These are phyloP conservation scores for Litchi chinensis DNA, from an alignment of 345 rosid genomes.

Conservation along the genomic window DNA sequence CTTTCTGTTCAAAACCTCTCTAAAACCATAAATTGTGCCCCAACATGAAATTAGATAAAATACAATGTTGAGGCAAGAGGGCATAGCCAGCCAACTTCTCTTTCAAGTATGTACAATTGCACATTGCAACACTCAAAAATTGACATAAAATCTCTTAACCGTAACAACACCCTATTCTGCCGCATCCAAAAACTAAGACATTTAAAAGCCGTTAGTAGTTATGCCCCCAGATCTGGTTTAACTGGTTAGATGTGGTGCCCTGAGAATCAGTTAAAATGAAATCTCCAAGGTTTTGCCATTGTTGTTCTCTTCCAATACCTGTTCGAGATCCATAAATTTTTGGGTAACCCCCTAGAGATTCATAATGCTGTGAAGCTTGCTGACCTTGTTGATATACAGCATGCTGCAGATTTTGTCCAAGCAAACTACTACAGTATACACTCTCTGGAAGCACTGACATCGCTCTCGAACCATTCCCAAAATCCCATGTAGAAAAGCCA, in stretches of 20 bases:
- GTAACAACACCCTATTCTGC: slow-evolving; percentile 24
- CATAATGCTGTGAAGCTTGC: slow-evolving; percentile 32
- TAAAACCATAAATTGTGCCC: slow-evolving; percentile 18
- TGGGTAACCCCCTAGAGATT: slow-evolving; percentile 21
- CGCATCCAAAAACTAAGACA: slow-evolving; percentile 5
- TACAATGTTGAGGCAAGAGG: slow-evolving; percentile 25
- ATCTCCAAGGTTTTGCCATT: slow-evolving; percentile 23
- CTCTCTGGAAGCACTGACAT: slow-evolving; percentile 18
- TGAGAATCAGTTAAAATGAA: slow-evolving; percentile 17
- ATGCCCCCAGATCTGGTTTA: slow-evolving; percentile 26
- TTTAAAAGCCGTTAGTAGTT: slow-evolving; percentile 20
- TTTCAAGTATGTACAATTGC: slow-evolving; percentile 35
- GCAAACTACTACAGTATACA: slow-evolving; percentile 19
- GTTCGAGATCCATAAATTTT: slow-evolving; percentile 23
- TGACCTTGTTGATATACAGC: slow-evolving; percentile 33
- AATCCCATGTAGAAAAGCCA: slow-evolving; percentile 28
- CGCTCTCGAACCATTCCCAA: slow-evolving; percentile 29
- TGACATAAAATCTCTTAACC: neutral
- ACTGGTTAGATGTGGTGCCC: slow-evolving; percentile 23
- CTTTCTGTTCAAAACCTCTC: neutral
- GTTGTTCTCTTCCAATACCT: slow-evolving; percentile 24
- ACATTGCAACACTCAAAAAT: slow-evolving; percentile 22
- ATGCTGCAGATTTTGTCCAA: slow-evolving; percentile 29
- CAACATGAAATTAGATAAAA: slow-evolving; percentile 14
- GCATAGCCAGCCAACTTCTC: slow-evolving; percentile 8